Conservation (phyloP, 2,329 filamentous ascomycete species). For the Talaromyces sp. region DNA sequence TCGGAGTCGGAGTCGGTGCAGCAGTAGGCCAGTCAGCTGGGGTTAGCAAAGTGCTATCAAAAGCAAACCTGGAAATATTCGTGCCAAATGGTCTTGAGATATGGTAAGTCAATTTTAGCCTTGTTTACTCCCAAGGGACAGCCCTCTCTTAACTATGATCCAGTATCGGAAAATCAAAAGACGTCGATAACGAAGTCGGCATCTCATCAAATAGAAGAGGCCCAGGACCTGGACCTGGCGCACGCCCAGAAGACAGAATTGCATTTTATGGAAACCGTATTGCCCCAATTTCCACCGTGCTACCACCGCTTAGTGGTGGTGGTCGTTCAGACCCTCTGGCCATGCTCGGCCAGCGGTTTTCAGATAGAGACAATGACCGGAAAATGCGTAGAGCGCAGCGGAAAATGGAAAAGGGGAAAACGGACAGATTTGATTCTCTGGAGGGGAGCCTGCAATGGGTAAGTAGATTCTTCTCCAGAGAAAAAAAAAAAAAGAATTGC, state of each 20-base stretch:
- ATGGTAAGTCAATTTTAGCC: background rate
- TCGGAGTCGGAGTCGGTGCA: slow-evolving; percentile 2
- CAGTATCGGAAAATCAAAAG: slow-evolving; percentile 4
- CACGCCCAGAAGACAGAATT: slow-evolving; percentile 1
- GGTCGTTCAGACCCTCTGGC: slow-evolving; percentile 3
- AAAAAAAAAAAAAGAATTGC: background rate
- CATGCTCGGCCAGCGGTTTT: background rate
- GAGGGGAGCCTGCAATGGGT: slow-evolving; percentile 2
- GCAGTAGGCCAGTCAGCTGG: background rate
- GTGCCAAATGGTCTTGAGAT: slow-evolving; percentile 4
- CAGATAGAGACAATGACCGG: background rate
- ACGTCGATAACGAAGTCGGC: slow-evolving; percentile 3
- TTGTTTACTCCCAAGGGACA: background rate
- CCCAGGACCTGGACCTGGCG: background rate
- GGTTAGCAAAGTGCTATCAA: background rate
- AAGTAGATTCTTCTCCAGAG: background rate
- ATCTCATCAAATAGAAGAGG: background rate
- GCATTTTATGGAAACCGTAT: slow-evolving; percentile 1
- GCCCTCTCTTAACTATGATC: background rate
- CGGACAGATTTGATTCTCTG: background rate
- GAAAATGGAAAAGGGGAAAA: slow-evolving; percentile 1
- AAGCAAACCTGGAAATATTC: slow-evolving; percentile 1
- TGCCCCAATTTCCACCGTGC: background rate
- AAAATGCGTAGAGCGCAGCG: background rate
- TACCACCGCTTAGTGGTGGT: background rate